A percentile compares a stretch with the other conserved stretches of the same genome.
Evolutionary conservation across 768 basidiomycete genomes (phyloP).

Genomic region (Tylopilus vinaceipallidus): DNA sequence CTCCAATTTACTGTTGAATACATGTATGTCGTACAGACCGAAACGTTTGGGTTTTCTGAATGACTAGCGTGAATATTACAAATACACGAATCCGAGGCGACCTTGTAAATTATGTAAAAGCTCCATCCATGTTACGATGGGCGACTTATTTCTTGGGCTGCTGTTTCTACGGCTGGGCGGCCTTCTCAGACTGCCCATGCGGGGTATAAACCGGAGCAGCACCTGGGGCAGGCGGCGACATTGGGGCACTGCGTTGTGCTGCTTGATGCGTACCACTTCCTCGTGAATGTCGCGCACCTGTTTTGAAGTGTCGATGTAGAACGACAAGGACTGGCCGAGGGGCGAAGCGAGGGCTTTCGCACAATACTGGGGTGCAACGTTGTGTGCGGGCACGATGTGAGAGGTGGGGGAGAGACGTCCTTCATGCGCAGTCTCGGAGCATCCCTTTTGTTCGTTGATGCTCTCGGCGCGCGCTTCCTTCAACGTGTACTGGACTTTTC

Average conservation of each 20-base stretch:
- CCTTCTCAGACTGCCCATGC: slow-evolving; percentile 9
- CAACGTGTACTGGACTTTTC: slow-evolving; percentile 64
- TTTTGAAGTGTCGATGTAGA: slow-evolving; percentile 89
- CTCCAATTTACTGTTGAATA: no score
- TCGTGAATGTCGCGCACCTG: slow-evolving; percentile 91
- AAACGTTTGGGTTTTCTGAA: neutral
- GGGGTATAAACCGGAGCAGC: slow-evolving; percentile 1
- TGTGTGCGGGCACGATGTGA: no score
- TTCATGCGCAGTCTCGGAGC: slow-evolving; percentile 64
- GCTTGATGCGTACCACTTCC: slow-evolving; percentile 82
- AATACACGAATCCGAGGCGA: slow-evolving; percentile 3
- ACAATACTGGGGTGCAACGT: slow-evolving; percentile 68
- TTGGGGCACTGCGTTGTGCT: slow-evolving; percentile 47
- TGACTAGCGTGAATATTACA: slow-evolving; percentile 8
- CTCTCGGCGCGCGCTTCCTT: slow-evolving; percentile 67
- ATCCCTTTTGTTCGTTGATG: slow-evolving; percentile 81
- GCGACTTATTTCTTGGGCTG: neutral
- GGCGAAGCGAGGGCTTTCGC: slow-evolving; percentile 70
- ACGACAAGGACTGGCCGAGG: slow-evolving; percentile 65
- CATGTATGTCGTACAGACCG: no score
- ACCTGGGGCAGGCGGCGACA: slow-evolving; percentile 11
- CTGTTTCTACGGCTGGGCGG: no score
- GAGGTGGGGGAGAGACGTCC: slow-evolving; percentile 35
- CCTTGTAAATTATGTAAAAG: neutral
- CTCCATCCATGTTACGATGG: neutral